A percentile compares a stretch with the other conserved stretches of the same genome.
Conservation (phyloP, 805 yeast genomes). For the Wickerhamomyces sydowiorum region DNA sequence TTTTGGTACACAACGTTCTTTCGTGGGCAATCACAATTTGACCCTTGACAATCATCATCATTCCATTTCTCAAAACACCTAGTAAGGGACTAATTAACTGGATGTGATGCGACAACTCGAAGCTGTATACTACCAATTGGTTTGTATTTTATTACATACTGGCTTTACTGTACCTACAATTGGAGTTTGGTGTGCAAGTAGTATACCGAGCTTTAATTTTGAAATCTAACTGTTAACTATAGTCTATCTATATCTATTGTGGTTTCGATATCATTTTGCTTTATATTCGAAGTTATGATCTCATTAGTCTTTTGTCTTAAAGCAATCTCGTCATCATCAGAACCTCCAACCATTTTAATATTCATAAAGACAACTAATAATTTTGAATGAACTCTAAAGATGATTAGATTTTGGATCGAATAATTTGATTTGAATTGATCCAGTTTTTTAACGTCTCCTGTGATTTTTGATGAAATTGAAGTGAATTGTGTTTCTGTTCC, state of each 20-base stretch:
- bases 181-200: no score
- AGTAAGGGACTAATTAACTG: no score
- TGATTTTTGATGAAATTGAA: slow-evolving; percentile 33
- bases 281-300: slow-evolving; percentile 32
- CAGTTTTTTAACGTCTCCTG: slow-evolving; percentile 39
- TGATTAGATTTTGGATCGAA: slow-evolving; percentile 37
- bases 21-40: no score
- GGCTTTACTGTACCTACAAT: no score
- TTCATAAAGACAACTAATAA: slow-evolving; percentile 52
- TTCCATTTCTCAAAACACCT: no score
- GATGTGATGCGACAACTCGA: no score
- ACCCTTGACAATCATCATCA: no score
- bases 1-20: no score
- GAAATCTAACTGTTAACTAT: slow-evolving; percentile 3
- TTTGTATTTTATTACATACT: no score
- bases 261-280: slow-evolving; percentile 29
- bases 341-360: slow-evolving; percentile 60
- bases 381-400: slow-evolving; percentile 59
- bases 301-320: slow-evolving; percentile 45
- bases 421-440: slow-evolving; percentile 49
- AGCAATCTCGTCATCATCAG: slow-evolving; percentile 61
- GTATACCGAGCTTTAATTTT: no score
- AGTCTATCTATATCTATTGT: slow-evolving; percentile 37
- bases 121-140: no score
- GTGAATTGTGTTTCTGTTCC: slow-evolving; percentile 32